A percentile compares a stretch with the other conserved stretches of the same genome.
phyloP scores from a whole-genome alignment of 2,329 filamentous ascomycete species.

The Samsoniella hepiali region DNA sequence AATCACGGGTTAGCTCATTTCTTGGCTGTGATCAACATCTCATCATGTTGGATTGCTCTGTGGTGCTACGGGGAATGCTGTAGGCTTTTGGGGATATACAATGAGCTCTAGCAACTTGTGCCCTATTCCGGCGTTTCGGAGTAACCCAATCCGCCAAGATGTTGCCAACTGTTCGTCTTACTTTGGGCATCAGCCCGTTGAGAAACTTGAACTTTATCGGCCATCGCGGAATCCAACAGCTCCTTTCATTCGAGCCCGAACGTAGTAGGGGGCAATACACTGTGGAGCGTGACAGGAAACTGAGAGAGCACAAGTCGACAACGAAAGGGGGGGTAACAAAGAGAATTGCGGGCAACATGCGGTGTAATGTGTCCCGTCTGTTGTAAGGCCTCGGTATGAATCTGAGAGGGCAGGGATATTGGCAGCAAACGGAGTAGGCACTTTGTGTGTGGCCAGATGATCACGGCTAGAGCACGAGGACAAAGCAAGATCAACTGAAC shows the following conservation, averaged over 20 bases:
- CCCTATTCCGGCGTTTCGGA: not conserved
- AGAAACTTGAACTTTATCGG: not conserved
- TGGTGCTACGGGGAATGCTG: not conserved
- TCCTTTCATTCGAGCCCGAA: not conserved
- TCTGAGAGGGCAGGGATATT: too few relatives aligned
- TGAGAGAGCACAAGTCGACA: not conserved
- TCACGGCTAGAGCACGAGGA: not conserved
- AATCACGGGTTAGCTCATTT: not conserved
- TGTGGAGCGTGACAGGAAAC: not conserved
- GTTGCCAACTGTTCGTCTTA: not conserved
- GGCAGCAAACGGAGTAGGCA: too few relatives aligned
- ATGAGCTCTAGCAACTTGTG: not conserved
- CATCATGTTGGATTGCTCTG: not conserved
- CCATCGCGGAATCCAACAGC: too few relatives aligned
- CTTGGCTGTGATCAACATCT: not conserved
- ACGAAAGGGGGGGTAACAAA: not conserved
- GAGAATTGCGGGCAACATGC: not conserved
- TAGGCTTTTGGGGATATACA: not conserved
- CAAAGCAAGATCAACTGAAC: not conserved
- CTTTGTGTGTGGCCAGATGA: too few relatives aligned
- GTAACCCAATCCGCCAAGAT: not conserved
- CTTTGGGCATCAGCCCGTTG: not conserved
- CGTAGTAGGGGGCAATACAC: not conserved
- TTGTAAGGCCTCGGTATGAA: too few relatives aligned
- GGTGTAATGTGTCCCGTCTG: not conserved